Conservation (phyloP, 2,329 filamentous ascomycete species). For the Claviceps cyperi region DNA sequence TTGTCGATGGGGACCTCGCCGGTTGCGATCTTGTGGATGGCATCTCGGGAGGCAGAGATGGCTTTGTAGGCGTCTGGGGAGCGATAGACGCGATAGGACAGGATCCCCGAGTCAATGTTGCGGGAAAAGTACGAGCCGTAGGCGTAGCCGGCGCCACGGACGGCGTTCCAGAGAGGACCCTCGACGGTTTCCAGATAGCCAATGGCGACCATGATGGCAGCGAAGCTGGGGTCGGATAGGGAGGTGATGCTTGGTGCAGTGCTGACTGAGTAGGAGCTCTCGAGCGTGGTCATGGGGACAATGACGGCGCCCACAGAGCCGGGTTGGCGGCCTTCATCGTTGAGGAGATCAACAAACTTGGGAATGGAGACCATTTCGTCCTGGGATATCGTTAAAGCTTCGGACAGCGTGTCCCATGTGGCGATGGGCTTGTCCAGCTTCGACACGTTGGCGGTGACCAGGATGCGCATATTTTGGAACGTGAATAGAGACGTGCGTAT, state of each 20-base stretch:
- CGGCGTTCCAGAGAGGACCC: slow-evolving; percentile 84
- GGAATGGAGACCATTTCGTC: slow-evolving; percentile 53
- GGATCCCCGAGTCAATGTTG: slow-evolving; percentile 62
- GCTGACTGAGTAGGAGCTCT: slow-evolving; percentile 77
- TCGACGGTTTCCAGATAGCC: slow-evolving; percentile 88
- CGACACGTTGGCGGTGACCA: slow-evolving; percentile 67
- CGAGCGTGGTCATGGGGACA: slow-evolving; percentile 80
- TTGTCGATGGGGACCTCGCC: slow-evolving; percentile 62
- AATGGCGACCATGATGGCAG: slow-evolving; percentile 74
- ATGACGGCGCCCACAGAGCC: slow-evolving; percentile 63
- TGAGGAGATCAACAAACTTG: slow-evolving; percentile 56
- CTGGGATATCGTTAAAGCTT: slow-evolving; percentile 20
- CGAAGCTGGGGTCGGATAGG: slow-evolving; percentile 62
- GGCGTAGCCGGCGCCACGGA: slow-evolving; percentile 83
- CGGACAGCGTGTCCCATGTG: slow-evolving; percentile 51
- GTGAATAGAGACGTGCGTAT: slow-evolving; percentile 65
- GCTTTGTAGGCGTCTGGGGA: slow-evolving; percentile 83
- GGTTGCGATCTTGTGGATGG: slow-evolving; percentile 59
- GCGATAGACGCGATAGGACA: slow-evolving; percentile 78
- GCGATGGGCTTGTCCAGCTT: slow-evolving; percentile 63
- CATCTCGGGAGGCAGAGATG: slow-evolving; percentile 59
- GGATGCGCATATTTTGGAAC: slow-evolving; percentile 70
- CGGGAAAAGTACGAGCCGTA: slow-evolving; percentile 75
- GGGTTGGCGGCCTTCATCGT: slow-evolving; percentile 56
- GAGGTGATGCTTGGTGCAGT: slow-evolving; percentile 60